Conservation (phyloP, 345 rosid genomes). For the Triadica sebifera region DNA sequence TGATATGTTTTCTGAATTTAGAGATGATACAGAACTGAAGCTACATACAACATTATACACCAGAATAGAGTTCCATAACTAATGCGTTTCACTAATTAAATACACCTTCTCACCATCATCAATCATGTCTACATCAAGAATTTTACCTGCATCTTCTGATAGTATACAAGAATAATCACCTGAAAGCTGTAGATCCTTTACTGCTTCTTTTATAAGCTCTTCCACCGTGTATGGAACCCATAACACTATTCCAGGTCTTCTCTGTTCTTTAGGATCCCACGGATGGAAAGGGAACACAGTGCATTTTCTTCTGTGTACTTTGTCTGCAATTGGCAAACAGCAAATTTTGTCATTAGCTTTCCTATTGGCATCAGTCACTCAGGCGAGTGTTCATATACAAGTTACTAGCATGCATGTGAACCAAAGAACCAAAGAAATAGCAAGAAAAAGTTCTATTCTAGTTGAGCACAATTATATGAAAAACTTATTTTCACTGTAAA, state of each 20-base stretch:
- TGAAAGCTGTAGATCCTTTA: constrained; percentile 42
- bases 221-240: constrained; percentile 59
- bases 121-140: constrained; percentile 65
- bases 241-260: constrained; percentile 59
- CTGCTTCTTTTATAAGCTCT: constrained; percentile 58
- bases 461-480: too few relatives aligned
- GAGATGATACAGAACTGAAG: neutral
- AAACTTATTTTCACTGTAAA: too few relatives aligned
- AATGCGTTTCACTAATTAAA: constrained; percentile 41
- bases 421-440: too few relatives aligned
- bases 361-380: neutral
- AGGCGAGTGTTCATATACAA: neutral
- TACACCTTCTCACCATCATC: constrained; percentile 69
- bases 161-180: constrained; percentile 40
- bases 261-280: constrained; percentile 39
- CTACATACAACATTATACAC: neutral
- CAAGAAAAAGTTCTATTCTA: too few relatives aligned
- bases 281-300: constrained; percentile 77
- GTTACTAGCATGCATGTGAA: neutral
- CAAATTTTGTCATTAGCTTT: neutral
- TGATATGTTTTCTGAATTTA: neutral
- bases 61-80: neutral
- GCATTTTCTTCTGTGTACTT: constrained; percentile 49
- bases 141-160: constrained; percentile 67
- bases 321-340: constrained; percentile 35